Evolutionary conservation across 2,329 filamentous ascomycete genomes (phyloP).

Genomic region (Botrytis paeoniae): DNA sequence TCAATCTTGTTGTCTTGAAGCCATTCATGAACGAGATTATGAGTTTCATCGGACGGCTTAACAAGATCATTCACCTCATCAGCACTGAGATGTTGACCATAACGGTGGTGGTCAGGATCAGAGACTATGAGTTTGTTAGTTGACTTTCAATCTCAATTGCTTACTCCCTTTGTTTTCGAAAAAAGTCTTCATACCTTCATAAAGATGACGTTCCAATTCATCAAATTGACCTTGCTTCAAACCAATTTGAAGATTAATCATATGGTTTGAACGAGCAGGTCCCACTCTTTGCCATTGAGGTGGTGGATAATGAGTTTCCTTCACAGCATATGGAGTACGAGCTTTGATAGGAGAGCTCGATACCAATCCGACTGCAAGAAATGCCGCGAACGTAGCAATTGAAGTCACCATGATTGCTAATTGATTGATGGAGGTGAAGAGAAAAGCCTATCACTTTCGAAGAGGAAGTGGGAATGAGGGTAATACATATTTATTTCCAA

Average conservation of each 20-base stretch:
- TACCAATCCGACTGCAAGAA: constrained; percentile 3
- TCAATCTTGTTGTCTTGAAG: constrained; percentile 52
- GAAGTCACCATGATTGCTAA: constrained; percentile 17
- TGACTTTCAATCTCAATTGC: neutral
- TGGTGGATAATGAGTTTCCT: constrained; percentile 19
- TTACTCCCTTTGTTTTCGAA: neutral
- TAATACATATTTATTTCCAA: neutral
- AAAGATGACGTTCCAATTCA: constrained; percentile 20
- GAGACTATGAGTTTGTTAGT: constrained; percentile 42
- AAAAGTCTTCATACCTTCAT: constrained; percentile 11
- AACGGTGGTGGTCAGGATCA: constrained; percentile 51
- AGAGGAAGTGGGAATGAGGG: neutral
- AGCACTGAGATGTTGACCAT: constrained; percentile 52
- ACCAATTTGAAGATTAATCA: constrained; percentile 20
- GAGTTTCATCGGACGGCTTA: constrained; percentile 49
- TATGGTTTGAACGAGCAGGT: neutral
- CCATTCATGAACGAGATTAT: constrained; percentile 54
- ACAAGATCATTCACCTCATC: constrained; percentile 52
- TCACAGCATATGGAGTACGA: constrained; percentile 21
- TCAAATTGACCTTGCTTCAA: constrained; percentile 21
- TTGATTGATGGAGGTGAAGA: constrained; percentile 1
- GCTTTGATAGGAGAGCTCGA: constrained; percentile 19
- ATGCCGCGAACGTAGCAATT: constrained; percentile 7
- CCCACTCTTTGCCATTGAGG: constrained; percentile 18
- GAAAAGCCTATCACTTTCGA: neutral